Evolutionary conservation across 208 protist species (phyloP).

Genomic region (Porcisia hertigi): DNA sequence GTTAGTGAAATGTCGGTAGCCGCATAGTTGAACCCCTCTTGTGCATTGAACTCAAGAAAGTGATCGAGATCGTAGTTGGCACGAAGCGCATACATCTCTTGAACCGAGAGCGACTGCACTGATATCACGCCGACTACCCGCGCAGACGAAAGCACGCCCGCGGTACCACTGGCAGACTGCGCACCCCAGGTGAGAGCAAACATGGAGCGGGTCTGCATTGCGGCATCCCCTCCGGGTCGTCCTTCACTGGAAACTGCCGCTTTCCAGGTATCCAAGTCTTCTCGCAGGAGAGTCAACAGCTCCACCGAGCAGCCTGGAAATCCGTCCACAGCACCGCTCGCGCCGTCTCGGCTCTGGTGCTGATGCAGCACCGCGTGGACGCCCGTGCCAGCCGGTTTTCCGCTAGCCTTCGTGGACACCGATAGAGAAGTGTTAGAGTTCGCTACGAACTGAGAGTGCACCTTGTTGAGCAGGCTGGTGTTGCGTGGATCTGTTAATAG

Average conservation of each 20-base stretch:
- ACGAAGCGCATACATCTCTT: conserved; percentile 83
- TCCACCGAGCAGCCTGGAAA: conserved; percentile 22
- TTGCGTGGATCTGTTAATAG: conserved; percentile 9
- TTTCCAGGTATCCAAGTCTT: conserved; percentile 19
- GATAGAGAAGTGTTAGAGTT: not conserved
- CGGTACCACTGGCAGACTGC: not conserved
- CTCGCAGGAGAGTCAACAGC: conserved; percentile 29
- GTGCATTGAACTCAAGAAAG: conserved; percentile 75
- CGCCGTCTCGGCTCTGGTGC: conserved; percentile 7
- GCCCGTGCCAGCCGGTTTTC: conserved; percentile 12
- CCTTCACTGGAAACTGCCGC: not conserved
- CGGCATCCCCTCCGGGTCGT: not conserved
- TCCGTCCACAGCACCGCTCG: conserved; percentile 6
- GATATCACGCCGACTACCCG: conserved; percentile 63
- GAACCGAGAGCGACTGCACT: conserved; percentile 45
- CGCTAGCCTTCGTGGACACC: not conserved
- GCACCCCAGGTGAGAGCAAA: conserved; percentile 35
- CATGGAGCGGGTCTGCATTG: conserved; percentile 13
- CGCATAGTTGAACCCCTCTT: conserved; percentile 55
- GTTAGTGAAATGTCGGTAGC: conserved; percentile 64
- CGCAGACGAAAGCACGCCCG: conserved; percentile 1
- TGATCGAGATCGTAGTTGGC: conserved; percentile 88
- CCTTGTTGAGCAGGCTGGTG: conserved; percentile 16
- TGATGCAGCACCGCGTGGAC: conserved; percentile 28
- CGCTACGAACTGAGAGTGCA: conserved; percentile 15